Conservation (phyloP, 1,284 basidiomycete genomes). For the Vanrija sp. region DNA sequence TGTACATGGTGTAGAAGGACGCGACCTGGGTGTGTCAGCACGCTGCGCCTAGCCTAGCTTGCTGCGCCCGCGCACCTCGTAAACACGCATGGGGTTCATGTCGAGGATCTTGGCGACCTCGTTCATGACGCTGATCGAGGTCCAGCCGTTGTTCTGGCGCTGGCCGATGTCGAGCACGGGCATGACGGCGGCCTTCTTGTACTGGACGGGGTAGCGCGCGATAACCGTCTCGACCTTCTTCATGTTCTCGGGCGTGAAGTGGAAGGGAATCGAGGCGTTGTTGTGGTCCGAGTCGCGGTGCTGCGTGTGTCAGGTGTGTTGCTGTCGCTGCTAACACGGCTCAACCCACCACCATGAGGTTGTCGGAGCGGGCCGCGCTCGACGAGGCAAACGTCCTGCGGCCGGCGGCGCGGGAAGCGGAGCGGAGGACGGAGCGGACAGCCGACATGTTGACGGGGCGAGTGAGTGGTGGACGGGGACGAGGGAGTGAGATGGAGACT, state of each 20-base stretch:
- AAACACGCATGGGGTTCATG: constrained; percentile 98
- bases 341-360: constrained; percentile 58
- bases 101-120: constrained; percentile 87
- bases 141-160: constrained; percentile 97
- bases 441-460: constrained; percentile 31
- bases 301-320: constrained; percentile 51
- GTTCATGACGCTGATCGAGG: constrained; percentile 99
- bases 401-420: constrained; percentile 19
- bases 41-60: background rate
- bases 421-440: constrained; percentile 33
- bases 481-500: background rate
- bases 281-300: constrained; percentile 93
- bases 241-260: constrained; percentile 75
- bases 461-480: background rate
- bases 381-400: constrained; percentile 54
- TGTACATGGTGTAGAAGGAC: constrained; percentile 99
- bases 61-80: constrained; percentile 57
- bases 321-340: background rate
- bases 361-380: constrained; percentile 55
- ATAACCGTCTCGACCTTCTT: constrained; percentile 86
- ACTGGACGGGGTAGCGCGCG: constrained; percentile 88
- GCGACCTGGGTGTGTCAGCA: constrained; percentile 59
- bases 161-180: constrained; percentile 95
- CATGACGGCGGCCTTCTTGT: constrained; percentile 97
- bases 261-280: constrained; percentile 89